Conservation (phyloP, 164 flowering plant genomes). For the Nymphaea colorata region DNA sequence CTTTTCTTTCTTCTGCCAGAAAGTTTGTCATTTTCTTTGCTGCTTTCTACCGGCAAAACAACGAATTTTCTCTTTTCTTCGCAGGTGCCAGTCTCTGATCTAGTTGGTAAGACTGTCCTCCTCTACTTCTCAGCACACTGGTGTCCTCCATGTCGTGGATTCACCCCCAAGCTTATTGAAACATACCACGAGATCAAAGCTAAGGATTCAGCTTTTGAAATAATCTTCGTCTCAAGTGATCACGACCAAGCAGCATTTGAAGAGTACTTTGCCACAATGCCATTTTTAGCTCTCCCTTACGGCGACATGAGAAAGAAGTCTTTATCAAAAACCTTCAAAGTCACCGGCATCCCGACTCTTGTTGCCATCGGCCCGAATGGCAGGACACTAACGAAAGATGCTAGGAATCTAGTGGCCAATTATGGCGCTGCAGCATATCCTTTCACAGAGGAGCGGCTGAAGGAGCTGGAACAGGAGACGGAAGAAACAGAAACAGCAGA, state of each 20-base stretch:
- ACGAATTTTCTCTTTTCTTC: neutral
- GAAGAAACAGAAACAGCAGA: neutral
- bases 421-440: constrained; percentile 69
- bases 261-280: constrained; percentile 48
- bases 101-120: constrained; percentile 55
- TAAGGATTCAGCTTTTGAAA: constrained; percentile 39
- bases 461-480: constrained; percentile 24
- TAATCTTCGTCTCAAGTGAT: constrained; percentile 57
- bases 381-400: constrained; percentile 36
- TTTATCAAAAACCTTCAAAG: constrained; percentile 35
- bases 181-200: constrained; percentile 55
- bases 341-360: constrained; percentile 41
- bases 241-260: constrained; percentile 40
- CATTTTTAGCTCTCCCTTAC: constrained; percentile 70
- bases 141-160: constrained; percentile 68
- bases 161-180: constrained; percentile 40
- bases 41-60: neutral
- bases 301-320: constrained; percentile 35
- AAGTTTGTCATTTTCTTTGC: neutral
- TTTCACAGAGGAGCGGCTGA: constrained; percentile 44
- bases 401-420: constrained; percentile 19
- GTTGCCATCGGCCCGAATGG: constrained; percentile 63
- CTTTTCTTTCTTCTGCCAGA: no score
- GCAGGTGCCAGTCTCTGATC: constrained; percentile 45
- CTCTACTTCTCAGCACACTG: constrained; percentile 66